Conservation (phyloP, 148 eudicot genomes). For the Suaeda aralocaspica region DNA sequence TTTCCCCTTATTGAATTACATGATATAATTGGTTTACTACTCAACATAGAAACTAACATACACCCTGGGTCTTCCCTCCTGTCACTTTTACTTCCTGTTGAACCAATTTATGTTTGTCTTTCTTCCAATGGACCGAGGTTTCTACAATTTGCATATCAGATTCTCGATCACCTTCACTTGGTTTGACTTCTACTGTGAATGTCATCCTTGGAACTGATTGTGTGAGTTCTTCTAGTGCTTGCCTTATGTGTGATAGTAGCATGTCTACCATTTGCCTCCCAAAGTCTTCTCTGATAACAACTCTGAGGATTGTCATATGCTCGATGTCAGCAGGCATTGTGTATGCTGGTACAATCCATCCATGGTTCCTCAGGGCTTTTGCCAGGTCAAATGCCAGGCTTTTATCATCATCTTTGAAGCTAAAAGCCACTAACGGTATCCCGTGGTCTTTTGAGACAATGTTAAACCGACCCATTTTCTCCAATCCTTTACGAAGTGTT, state of each 20-base stretch:
- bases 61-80: slow-evolving; percentile 41
- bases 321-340: slow-evolving; percentile 41
- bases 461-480: slow-evolving; percentile 29
- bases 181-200: slow-evolving; percentile 38
- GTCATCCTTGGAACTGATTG: slow-evolving; percentile 26
- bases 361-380: slow-evolving; percentile 28
- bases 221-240: slow-evolving; percentile 23
- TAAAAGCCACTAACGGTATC: slow-evolving; percentile 36
- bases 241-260: slow-evolving; percentile 35
- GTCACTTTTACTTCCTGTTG: slow-evolving; percentile 33
- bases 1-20: slow-evolving; percentile 20
- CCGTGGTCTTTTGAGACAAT: slow-evolving; percentile 35
- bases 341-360: slow-evolving; percentile 44
- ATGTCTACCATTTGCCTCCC: slow-evolving; percentile 40
- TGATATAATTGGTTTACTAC: neutral
- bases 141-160: slow-evolving; percentile 31
- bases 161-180: slow-evolving; percentile 27
- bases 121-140: slow-evolving; percentile 39
- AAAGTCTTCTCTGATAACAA: slow-evolving; percentile 35
- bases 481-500: slow-evolving; percentile 29
- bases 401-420: slow-evolving; percentile 27
- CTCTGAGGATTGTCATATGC: slow-evolving; percentile 33
- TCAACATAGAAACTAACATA: slow-evolving; percentile 17
- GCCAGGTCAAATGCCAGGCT: slow-evolving; percentile 33
- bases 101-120: slow-evolving; percentile 27